phyloP scores from a whole-genome alignment of 805 yeast genomes.

The Yamadazyma sp. region DNA sequence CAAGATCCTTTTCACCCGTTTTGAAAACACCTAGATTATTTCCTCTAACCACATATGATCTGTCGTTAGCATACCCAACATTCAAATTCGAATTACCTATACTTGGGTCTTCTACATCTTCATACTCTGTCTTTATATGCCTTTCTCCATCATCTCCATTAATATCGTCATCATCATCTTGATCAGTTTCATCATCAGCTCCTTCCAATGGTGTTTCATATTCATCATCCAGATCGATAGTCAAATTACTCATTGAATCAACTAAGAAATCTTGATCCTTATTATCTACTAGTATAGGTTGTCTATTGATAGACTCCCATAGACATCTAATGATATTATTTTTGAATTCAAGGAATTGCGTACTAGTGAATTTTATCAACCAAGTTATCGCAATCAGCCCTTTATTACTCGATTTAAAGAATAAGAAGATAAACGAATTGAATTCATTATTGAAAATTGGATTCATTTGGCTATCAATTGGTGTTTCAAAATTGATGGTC shows the following conservation, averaged over 20 bases:
- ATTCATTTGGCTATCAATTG: constrained; percentile 45
- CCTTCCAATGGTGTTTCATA: constrained; percentile 21
- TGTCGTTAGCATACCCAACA: constrained; percentile 65
- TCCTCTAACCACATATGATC: constrained; percentile 79
- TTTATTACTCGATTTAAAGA: constrained; percentile 18
- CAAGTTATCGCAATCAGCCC: constrained; percentile 50
- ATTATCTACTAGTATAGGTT: constrained; percentile 25
- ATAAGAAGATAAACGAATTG: constrained; percentile 64
- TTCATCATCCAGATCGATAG: constrained; percentile 31
- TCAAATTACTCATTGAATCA: constrained; percentile 45
- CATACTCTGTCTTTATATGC: constrained; percentile 6
- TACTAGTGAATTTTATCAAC: constrained; percentile 53
- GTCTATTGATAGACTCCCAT: constrained; percentile 59
- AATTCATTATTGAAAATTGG: constrained; percentile 63
- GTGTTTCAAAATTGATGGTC: constrained; percentile 7
- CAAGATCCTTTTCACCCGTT: constrained; percentile 49
- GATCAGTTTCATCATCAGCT: constrained; percentile 9
- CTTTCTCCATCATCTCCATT: constrained; percentile 28
- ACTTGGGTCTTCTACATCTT: constrained; percentile 24
- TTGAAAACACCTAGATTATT: constrained; percentile 78
- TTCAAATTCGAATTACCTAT: constrained; percentile 61
- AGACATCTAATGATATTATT: constrained; percentile 45
- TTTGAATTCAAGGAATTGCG: constrained; percentile 52
- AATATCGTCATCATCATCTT: constrained; percentile 9
- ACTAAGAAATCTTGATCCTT: constrained; percentile 55